Evolutionary conservation across 257 asterid genomes (phyloP).

Genomic region (Scutellaria galericulata): DNA sequence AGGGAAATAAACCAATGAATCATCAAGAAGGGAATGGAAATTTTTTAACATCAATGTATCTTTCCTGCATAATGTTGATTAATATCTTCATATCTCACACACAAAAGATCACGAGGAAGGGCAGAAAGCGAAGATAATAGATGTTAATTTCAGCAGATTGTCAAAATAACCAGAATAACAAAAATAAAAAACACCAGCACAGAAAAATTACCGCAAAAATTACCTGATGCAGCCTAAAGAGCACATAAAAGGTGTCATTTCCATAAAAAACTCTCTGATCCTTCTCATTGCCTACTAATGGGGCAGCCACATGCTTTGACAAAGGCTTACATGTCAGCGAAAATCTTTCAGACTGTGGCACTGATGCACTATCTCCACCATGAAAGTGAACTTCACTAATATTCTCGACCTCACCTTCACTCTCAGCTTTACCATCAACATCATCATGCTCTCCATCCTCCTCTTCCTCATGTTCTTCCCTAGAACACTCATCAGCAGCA

Average conservation of each 20-base stretch:
- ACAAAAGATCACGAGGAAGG: background rate
- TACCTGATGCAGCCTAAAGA: constrained; percentile 96
- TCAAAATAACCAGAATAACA: background rate
- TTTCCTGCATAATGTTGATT: background rate
- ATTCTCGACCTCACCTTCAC: constrained; percentile 95
- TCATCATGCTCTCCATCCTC: constrained; percentile 78
- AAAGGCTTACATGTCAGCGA: constrained; percentile 75
- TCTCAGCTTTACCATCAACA: constrained; percentile 82
- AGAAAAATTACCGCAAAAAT: constrained; percentile 27
- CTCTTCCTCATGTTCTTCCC: constrained; percentile 88
- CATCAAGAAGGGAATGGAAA: background rate
- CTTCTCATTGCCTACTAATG: constrained; percentile 42
- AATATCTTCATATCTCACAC: background rate
- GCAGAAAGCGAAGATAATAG: background rate
- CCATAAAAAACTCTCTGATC: constrained; percentile 72
- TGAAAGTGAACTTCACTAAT: constrained; percentile 67
- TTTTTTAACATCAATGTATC: background rate
- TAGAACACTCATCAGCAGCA: constrained; percentile 85
- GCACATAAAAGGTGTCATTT: constrained; percentile 87
- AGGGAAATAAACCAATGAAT: constrained; percentile 18
- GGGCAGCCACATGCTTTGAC: constrained; percentile 63
- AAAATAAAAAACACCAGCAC: background rate
- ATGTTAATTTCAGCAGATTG: background rate
- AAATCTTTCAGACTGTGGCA: constrained; percentile 69
- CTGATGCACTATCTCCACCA: constrained; percentile 60